Conservation (phyloP, 2,329 filamentous ascomycete genomes). For the Dactylellina parvicollis region DNA sequence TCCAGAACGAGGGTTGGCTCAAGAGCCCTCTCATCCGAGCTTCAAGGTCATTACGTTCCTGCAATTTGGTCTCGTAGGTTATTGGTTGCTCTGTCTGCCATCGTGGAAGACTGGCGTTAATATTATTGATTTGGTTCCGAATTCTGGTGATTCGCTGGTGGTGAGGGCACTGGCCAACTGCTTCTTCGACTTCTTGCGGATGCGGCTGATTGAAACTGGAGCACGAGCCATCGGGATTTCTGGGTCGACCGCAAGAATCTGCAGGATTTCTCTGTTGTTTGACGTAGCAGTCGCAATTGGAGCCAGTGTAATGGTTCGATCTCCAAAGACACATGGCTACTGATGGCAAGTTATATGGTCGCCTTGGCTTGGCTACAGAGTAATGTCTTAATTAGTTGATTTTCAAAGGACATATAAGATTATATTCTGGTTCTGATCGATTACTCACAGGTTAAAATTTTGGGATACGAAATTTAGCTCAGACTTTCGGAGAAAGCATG, state of each 20-base stretch:
- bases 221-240: slow-evolving; percentile 1
- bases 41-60: not conserved
- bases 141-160: not conserved
- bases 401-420: too few relatives aligned
- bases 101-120: not conserved
- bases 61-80: not conserved
- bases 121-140: not conserved
- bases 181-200: not conserved
- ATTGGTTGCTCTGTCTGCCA: not conserved
- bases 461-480: too few relatives aligned
- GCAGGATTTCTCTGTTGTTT: slow-evolving; percentile 1
- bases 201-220: not conserved
- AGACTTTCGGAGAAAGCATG: too few relatives aligned
- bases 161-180: not conserved
- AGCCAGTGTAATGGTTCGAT: not conserved
- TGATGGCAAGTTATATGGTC: not conserved
- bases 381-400: too few relatives aligned
- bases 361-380: too few relatives aligned
- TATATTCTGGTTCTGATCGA: too few relatives aligned
- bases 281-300: slow-evolving; percentile 14
- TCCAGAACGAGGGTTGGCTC: not conserved
- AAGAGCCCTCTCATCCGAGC: not conserved
- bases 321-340: slow-evolving; percentile 9
- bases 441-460: too few relatives aligned
- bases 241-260: not conserved